Evolutionary conservation across 495 filamentous ascomycete species (phyloP), one percentile per base, ranked within the genome.

Genomic region (Aspergillus panamensis): DNA sequence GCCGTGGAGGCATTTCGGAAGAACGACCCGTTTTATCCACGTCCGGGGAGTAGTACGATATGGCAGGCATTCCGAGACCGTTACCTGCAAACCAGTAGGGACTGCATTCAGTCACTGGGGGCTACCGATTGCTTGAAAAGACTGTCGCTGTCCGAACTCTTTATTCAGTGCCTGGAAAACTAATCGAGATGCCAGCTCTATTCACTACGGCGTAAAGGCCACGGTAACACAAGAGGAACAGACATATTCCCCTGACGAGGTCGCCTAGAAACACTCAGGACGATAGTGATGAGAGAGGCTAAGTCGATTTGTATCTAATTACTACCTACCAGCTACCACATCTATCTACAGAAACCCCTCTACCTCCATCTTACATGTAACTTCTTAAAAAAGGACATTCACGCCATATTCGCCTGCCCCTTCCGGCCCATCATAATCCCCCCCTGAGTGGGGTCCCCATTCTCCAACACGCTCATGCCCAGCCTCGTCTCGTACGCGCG

Each of bases 401-500:
- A 65, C 17, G 31, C 56, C 45, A 48, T 12, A 48, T 45, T 58
- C 14, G 13, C 56, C 12, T 16, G 45, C 30, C 64, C 61, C 43
- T 39, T 55, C 42, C 51, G 56, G 51, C 66, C 60, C 68, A 69
- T 69, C 54, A 69, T 61, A 39, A 77, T 42, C 10, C 55, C 55
- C 8, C 57, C 64, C 37, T 53, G 16, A 17, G 51, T 47, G 12
- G 45, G 53, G 65, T 64, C 48, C 20, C 65, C 67, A 47, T 70
- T 73, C 10, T 65, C 48, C 49, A 81, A 66, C 8, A 76, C 66
- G 17, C 62, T 61, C 63, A 80, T 77, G 0, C 76, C 80, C 29
- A 85, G 52, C 20, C 66, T 63, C 53, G 72, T 68, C 52, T 73
- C 62, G 62, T 87, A 87, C 30, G 82, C 63, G 44, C 67, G 65